A percentile compares a stretch with the other conserved stretches of the same genome.
phyloP scores from a whole-genome alignment of 192 early-diverging fungal genomes.

The Linderina pennispora region DNA sequence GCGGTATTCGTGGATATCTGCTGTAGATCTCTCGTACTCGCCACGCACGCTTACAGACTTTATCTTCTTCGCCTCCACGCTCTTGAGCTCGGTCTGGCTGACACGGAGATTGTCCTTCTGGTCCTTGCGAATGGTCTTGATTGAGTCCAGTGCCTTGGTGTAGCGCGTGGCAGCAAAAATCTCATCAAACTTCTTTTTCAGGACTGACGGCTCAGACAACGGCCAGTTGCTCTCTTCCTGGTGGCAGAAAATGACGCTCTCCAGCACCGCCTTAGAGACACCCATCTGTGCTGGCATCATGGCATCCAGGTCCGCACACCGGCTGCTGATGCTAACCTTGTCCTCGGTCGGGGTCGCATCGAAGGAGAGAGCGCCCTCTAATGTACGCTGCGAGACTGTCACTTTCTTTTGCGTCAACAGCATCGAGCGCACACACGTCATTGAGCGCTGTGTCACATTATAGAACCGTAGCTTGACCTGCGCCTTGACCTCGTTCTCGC shows the following conservation, averaged over 20 bases:
- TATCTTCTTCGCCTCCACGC: conserved; percentile 59
- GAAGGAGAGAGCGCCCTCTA: conserved; percentile 68
- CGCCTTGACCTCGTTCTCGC: conserved; percentile 77
- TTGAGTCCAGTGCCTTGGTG: conserved; percentile 83
- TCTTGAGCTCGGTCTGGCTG: conserved; percentile 56
- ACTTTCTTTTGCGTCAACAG: conserved; percentile 63
- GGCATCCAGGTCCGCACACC: conserved; percentile 81
- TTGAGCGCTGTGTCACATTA: conserved; percentile 63
- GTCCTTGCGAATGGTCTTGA: conserved; percentile 72
- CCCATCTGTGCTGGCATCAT: conserved; percentile 83
- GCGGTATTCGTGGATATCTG: conserved; percentile 44
- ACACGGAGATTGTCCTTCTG: conserved; percentile 57
- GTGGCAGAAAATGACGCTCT: conserved; percentile 98
- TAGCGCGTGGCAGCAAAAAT: conserved; percentile 92
- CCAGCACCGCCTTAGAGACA: conserved; percentile 84
- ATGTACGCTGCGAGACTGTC: conserved; percentile 57
- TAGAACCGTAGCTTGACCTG: conserved; percentile 86
- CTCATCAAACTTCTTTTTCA: conserved; percentile 99
- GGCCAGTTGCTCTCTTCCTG: conserved; percentile 99
- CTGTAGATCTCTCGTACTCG: conserved; percentile 31
- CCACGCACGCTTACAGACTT: conserved; percentile 60
- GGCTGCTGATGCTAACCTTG: conserved; percentile 67
- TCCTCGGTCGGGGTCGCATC: conserved; percentile 52
- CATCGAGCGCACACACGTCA: conserved; percentile 75
- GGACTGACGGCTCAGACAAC: conserved; percentile 69